Conservation (phyloP, 129 eudicot genomes). For the Pulicaria dysenterica region DNA sequence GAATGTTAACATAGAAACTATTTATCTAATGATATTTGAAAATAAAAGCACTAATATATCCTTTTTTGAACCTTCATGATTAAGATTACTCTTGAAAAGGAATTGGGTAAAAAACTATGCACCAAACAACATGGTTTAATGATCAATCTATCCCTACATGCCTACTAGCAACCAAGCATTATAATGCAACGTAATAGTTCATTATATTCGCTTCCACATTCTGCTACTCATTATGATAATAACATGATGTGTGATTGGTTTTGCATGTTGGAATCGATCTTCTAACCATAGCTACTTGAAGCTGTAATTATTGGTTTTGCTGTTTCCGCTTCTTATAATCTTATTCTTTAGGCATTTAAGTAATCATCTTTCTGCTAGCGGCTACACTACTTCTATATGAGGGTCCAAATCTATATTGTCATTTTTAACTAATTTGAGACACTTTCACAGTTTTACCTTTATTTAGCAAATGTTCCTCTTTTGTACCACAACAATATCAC, state of each 20-base stretch:
- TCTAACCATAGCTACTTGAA: neutral
- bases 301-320: neutral
- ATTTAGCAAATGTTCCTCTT: neutral
- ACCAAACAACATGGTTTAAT: constrained; percentile 12
- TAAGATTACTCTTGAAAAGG: neutral
- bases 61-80: neutral
- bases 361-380: neutral
- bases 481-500: neutral
- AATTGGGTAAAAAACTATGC: neutral
- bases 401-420: neutral
- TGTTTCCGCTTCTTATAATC: neutral
- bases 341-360: neutral
- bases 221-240: neutral
- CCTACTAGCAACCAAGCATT: neutral
- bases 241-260: neutral
- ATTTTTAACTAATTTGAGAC: neutral
- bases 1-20: neutral
- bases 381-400: neutral
- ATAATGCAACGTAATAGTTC: neutral
- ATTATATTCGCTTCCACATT: neutral
- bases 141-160: neutral
- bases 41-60: neutral
- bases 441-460: neutral
- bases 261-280: constrained; percentile 1
- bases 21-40: neutral